phyloP scores from a whole-genome alignment of 139 green algal species.

The Astrephomene gubernaculifera region DNA sequence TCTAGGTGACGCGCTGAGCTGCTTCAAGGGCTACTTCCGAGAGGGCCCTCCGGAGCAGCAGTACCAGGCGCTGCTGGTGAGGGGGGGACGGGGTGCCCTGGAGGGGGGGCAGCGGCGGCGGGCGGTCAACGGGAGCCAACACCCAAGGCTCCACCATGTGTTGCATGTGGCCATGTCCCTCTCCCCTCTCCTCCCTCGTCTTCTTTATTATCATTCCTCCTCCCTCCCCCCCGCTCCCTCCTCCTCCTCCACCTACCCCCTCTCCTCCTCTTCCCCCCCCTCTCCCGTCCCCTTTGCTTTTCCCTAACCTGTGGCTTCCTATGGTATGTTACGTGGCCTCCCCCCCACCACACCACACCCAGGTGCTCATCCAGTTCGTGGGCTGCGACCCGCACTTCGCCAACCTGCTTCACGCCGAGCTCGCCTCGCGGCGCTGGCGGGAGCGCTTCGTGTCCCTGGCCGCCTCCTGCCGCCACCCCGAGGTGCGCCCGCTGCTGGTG shows the following conservation, averaged over 20 bases:
- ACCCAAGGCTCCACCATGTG: no score
- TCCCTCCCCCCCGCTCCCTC: background rate
- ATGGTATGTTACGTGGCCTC: no score
- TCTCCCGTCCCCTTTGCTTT: background rate
- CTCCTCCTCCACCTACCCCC: background rate
- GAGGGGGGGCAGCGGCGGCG: background rate
- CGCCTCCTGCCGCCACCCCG: background rate
- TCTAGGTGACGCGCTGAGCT: conserved; percentile 31
- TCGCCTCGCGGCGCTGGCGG: conserved; percentile 17
- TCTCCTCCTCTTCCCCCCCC: background rate
- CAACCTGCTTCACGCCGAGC: conserved; percentile 36
- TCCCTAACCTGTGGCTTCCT: no score
- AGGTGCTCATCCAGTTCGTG: conserved; percentile 32
- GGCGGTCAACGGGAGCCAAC: background rate
- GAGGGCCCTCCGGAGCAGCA: conserved; percentile 17
- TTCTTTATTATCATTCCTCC: background rate
- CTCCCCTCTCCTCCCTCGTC: background rate
- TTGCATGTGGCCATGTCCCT: background rate
- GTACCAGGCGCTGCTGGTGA: background rate
- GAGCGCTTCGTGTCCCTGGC: conserved; percentile 28
- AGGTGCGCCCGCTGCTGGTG: conserved; percentile 24
- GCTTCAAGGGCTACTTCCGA: conserved; percentile 34
- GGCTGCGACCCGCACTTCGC: conserved; percentile 1
- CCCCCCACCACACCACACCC: background rate
- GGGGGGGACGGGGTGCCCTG: background rate